Evolutionary conservation across 2,329 filamentous ascomycete genomes (phyloP).

Genomic region (Penicillium rolfsii): DNA sequence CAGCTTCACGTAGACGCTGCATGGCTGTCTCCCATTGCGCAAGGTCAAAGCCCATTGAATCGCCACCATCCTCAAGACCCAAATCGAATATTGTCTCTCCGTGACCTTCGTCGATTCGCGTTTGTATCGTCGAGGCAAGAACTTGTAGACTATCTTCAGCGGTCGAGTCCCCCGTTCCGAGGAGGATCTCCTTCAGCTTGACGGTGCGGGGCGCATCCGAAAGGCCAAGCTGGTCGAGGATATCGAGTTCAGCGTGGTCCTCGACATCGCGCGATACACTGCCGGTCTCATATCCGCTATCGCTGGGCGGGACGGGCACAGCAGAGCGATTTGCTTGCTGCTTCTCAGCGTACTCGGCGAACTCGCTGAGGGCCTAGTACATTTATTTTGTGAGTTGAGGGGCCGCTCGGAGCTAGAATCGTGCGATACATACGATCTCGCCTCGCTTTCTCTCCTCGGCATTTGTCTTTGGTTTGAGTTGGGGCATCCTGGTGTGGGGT

Average conservation of each 20-base stretch:
- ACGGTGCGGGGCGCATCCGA: slow-evolving; percentile 68
- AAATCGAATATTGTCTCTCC: slow-evolving; percentile 91
- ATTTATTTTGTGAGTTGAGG: slow-evolving; percentile 16
- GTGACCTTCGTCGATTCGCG: slow-evolving; percentile 77
- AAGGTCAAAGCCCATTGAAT: slow-evolving; percentile 75
- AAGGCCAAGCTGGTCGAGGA: slow-evolving; percentile 77
- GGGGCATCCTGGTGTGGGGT: slow-evolving; percentile 37
- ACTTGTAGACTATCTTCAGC: slow-evolving; percentile 63
- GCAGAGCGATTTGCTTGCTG: slow-evolving; percentile 68
- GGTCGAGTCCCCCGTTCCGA: slow-evolving; percentile 55
- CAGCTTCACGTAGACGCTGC: slow-evolving; percentile 65
- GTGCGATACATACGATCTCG: slow-evolving; percentile 67
- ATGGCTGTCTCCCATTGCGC: slow-evolving; percentile 77
- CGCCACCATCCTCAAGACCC: slow-evolving; percentile 86
- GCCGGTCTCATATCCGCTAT: slow-evolving; percentile 42
- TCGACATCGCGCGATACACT: slow-evolving; percentile 49
- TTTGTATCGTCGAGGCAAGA: slow-evolving; percentile 67
- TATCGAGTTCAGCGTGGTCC: slow-evolving; percentile 86
- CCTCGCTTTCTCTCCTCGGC: slow-evolving; percentile 82
- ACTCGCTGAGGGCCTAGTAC: slow-evolving; percentile 79
- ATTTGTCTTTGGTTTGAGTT: slow-evolving; percentile 59
- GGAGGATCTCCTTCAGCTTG: slow-evolving; percentile 74
- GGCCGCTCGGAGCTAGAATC: background rate
- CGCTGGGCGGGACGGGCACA: slow-evolving; percentile 42
- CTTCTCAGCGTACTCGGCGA: slow-evolving; percentile 95